These are phyloP conservation scores for Rhododendron williamsianum DNA, from an alignment of 148 eudicot species.

Conservation along the genomic window DNA sequence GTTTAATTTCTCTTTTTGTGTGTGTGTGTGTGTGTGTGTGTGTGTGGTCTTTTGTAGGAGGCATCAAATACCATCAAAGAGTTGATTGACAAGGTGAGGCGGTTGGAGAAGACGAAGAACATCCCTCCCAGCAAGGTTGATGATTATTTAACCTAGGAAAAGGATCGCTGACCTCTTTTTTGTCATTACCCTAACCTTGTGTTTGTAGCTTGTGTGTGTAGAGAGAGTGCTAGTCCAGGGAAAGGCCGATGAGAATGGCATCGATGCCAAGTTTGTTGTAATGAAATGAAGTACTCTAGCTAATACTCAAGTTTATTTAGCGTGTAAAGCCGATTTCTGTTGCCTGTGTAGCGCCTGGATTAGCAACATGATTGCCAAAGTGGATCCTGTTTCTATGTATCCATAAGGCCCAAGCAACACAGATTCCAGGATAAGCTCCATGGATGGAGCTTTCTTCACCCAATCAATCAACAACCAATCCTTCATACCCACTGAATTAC, in stretches of 20 bases:
- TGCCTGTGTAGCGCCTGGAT: background rate
- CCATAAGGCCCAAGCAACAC: too few species aligned
- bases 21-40: background rate
- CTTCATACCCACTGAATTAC: too few species aligned
- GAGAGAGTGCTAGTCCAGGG: background rate
- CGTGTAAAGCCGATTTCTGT: background rate
- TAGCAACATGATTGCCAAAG: background rate
- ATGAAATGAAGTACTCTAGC: background rate
- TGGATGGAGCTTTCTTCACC: too few species aligned
- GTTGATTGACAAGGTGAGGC: constrained; percentile 45
- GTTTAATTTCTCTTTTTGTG: too few species aligned
- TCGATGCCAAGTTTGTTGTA: background rate
- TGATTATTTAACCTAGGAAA: background rate
- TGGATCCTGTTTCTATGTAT: too few species aligned
- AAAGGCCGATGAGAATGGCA: background rate
- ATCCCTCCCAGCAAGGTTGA: background rate
- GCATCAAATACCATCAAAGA: constrained; percentile 57
- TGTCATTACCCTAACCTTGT: background rate
- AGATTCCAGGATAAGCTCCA: too few species aligned
- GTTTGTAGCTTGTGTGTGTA: background rate
- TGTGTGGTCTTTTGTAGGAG: constrained; percentile 29
- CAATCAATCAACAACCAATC: too few species aligned
- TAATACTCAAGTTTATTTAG: background rate
- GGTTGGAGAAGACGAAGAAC: constrained; percentile 32
- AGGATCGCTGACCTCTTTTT: background rate